Conservation (phyloP, 176 grass and related monocot species). For the Cenchrus purpureus region DNA sequence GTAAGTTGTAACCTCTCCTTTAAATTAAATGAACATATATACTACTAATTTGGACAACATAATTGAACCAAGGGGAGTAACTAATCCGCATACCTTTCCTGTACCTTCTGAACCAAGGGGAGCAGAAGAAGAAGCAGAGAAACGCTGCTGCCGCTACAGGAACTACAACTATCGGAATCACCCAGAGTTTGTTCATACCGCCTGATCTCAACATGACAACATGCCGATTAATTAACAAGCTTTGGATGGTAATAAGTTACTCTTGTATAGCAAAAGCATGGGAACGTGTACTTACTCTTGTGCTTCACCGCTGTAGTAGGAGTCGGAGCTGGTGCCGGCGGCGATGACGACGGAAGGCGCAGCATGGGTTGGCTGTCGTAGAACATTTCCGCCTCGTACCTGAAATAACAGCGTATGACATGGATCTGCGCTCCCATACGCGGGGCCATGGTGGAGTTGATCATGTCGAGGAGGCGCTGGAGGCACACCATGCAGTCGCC, state of each 20-base stretch:
- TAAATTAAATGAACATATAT: slow-evolving; percentile 4
- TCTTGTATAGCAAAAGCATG: too few species aligned
- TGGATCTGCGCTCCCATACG: slow-evolving; percentile 20
- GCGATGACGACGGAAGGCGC: background rate
- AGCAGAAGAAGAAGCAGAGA: slow-evolving; percentile 26
- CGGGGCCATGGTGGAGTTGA: slow-evolving; percentile 18
- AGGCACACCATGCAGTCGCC: slow-evolving; percentile 12
- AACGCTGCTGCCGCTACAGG: background rate
- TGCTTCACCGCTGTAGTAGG: background rate
- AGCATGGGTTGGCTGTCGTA: slow-evolving; percentile 1
- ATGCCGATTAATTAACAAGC: background rate
- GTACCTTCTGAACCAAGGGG: slow-evolving; percentile 3
- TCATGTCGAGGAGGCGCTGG: background rate
- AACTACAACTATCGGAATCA: slow-evolving; percentile 8
- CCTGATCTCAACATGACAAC: background rate
- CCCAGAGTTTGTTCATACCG: slow-evolving; percentile 18
- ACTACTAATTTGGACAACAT: slow-evolving; percentile 1
- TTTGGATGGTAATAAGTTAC: too few species aligned
- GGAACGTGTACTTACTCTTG: background rate
- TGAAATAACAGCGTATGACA: slow-evolving; percentile 13
- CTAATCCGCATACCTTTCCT: background rate
- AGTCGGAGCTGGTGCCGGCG: background rate
- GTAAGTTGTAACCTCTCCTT: too few species aligned
- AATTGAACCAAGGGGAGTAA: background rate
- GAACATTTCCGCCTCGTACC: slow-evolving; percentile 8